A percentile compares a stretch with the other conserved stretches of the same genome.
These are phyloP conservation scores for Torulaspora franciscae DNA, from an alignment of 805 yeast genomes.

Conservation along the genomic window DNA sequence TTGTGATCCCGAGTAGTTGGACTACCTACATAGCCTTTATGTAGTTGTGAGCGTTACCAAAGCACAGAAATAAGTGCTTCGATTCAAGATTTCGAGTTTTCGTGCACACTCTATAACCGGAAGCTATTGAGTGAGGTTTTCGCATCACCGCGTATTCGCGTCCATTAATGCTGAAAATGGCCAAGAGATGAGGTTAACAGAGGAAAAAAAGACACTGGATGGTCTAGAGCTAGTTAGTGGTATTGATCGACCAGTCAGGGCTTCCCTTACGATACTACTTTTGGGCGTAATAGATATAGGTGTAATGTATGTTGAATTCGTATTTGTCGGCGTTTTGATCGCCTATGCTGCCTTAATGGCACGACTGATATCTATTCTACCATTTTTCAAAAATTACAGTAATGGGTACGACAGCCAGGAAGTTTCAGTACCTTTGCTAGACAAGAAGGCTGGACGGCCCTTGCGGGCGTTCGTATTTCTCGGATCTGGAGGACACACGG, in stretches of 20 bases:
- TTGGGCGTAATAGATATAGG: neutral
- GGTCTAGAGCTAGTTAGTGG: neutral
- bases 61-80: neutral
- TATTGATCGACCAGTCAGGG: neutral
- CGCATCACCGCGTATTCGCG: constrained; percentile 1
- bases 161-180: neutral
- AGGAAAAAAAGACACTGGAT: neutral
- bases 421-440: neutral
- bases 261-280: too few species aligned
- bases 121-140: neutral
- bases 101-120: neutral
- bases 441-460: constrained; percentile 5
- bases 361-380: constrained; percentile 20
- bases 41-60: neutral
- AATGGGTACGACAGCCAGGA: neutral
- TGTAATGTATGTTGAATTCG: neutral
- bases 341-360: constrained; percentile 11
- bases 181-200: neutral
- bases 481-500: constrained; percentile 97
- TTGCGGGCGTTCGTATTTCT: constrained; percentile 53
- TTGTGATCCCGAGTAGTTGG: neutral
- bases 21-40: neutral
- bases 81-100: neutral
- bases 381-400: constrained; percentile 16
- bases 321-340: constrained; percentile 8